Percentiles rank a stretch among this genome's conserved stretches.
phyloP scores from a whole-genome alignment of 192 early-diverging fungal genomes.

The Ramicandelaber brevisporus region DNA sequence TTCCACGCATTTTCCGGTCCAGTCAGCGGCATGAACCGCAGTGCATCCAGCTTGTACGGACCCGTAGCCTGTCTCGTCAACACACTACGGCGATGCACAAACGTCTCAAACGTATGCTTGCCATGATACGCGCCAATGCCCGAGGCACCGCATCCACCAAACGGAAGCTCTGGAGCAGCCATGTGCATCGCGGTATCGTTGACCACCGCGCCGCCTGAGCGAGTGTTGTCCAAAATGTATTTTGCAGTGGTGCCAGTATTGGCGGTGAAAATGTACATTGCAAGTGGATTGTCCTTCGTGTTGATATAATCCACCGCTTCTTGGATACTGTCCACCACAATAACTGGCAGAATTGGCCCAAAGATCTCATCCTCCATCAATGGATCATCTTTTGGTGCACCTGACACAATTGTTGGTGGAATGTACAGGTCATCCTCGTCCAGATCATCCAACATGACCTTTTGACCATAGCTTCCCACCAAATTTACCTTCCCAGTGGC shows the following conservation, averaged over 20 bases:
- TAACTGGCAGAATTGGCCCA: slow-evolving; percentile 70
- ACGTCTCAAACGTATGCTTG: slow-evolving; percentile 41
- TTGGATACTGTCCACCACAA: slow-evolving; percentile 31
- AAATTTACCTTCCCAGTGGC: too few relatives aligned
- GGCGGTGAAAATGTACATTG: slow-evolving; percentile 48
- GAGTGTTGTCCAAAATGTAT: slow-evolving; percentile 35
- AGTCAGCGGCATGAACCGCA: slow-evolving; percentile 10
- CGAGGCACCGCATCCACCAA: slow-evolving; percentile 66
- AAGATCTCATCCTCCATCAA: slow-evolving; percentile 77
- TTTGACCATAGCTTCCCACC: slow-evolving; percentile 26
- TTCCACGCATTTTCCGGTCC: slow-evolving; percentile 14
- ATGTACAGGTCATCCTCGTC: slow-evolving; percentile 41
- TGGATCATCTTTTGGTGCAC: slow-evolving; percentile 26
- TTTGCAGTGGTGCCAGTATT: slow-evolving; percentile 18
- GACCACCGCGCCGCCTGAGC: slow-evolving; percentile 45
- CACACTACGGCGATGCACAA: slow-evolving; percentile 47
- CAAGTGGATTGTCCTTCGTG: slow-evolving; percentile 41
- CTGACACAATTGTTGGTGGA: slow-evolving; percentile 51
- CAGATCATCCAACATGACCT: too few relatives aligned
- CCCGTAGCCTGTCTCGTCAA: slow-evolving; percentile 15
- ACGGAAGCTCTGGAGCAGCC: slow-evolving; percentile 29
- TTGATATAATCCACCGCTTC: slow-evolving; percentile 37
- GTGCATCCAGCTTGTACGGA: slow-evolving; percentile 6
- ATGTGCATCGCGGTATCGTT: slow-evolving; percentile 60
- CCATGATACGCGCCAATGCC: slow-evolving; percentile 78